phyloP scores from a whole-genome alignment of 1,284 basidiomycete species.

The Apiotrichum sp. region DNA sequence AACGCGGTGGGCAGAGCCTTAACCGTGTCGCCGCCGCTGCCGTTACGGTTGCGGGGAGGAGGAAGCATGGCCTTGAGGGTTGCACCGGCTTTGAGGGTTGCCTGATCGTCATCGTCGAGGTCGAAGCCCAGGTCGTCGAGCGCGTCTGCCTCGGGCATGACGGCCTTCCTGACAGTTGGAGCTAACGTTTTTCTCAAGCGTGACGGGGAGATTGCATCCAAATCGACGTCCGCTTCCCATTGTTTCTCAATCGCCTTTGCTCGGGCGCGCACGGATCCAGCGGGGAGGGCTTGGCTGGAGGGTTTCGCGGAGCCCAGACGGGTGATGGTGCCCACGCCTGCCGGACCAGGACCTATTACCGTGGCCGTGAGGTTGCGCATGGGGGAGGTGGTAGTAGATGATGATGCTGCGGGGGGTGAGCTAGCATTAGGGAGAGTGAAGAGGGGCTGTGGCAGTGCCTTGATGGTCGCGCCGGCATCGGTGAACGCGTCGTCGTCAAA shows the following conservation, averaged over 20 bases:
- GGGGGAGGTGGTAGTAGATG: too few species aligned
- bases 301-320: constrained; percentile 17
- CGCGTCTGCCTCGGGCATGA: constrained; percentile 28
- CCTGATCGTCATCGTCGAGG: constrained; percentile 37
- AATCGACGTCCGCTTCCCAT: constrained; percentile 32
- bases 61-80: constrained; percentile 41
- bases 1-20: constrained; percentile 1
- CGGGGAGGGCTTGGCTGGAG: constrained; percentile 9
- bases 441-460: background rate
- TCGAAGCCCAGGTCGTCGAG: constrained; percentile 38
- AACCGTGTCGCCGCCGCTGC: constrained; percentile 10
- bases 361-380: constrained; percentile 20
- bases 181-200: background rate
- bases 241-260: constrained; percentile 22
- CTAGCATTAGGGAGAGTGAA: constrained; percentile 6
- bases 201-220: constrained; percentile 12
- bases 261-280: constrained; percentile 25
- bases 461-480: background rate
- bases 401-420: too few species aligned
- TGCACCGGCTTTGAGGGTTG: constrained; percentile 40
- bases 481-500: constrained; percentile 1
- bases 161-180: background rate
- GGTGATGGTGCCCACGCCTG: constrained; percentile 38
- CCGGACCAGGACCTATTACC: constrained; percentile 29
- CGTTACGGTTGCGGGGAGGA: constrained; percentile 19